Evolutionary conservation across 805 yeast species (phyloP), one percentile per base, ranked within the genome.

Genomic region (Yamadazyma endophytica): DNA sequence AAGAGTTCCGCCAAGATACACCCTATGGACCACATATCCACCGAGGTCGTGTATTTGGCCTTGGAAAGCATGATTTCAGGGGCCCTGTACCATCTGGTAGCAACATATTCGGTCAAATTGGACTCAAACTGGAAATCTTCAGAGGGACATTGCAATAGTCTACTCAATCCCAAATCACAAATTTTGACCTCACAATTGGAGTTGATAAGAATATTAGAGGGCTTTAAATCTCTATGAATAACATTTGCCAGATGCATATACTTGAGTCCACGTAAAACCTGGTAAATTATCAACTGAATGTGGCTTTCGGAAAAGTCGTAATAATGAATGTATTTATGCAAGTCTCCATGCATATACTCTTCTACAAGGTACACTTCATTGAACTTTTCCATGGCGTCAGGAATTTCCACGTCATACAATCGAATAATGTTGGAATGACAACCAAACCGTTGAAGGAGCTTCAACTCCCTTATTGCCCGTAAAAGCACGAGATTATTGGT

Each of bases 71-170:
- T 83, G 35, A 83, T 80, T 52, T 83, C 92, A 0, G 90, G 90
- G 0, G 90, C 90, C 32, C 92, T 61, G 51, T 83, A 83, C 90
- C 90, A 83, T 45, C 92, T 63, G 6, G 92, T 83, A 3, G 90
- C 90, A 3, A 83, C 92, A 43, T 83, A 83, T 50, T 83, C 90
- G 0, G 90, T 83, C 62, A 82, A 63, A 41, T 72, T 71, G 0
- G 81, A 52, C n/a, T n/a, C n/a, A 16, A 61, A 52, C 21, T 25
- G 18, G 9, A 22, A 20, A 2, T 20, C 24, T 26, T 33, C 29
- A n/a, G 16, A 18, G 23, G 13, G 2, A 6, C 14, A 7, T 19
- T 19, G 5, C 7, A 23, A 9, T 8, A 70, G 63, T 33, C 90
- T 61, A 1, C 89, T 79, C 14, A 83, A 56, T 0, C 92, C 92